Evolutionary conservation across 2,329 filamentous ascomycete genomes (phyloP).

Genomic region (Calcarisporium arbuscula): DNA sequence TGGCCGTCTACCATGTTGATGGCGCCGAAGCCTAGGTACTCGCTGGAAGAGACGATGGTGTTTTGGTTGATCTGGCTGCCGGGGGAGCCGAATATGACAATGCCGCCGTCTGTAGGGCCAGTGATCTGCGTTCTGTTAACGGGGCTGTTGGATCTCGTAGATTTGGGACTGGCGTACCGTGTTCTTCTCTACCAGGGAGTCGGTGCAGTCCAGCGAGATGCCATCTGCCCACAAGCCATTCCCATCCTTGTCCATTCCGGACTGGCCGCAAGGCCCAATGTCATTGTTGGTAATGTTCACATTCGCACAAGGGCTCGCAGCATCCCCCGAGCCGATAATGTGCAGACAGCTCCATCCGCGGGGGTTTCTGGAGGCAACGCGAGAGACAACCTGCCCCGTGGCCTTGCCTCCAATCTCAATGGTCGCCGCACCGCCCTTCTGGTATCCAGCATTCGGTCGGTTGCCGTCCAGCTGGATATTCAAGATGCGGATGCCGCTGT

Average conservation of each 20-base stretch:
- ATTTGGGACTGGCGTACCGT: constrained; percentile 12
- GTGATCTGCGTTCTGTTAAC: constrained; percentile 15
- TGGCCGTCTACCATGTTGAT: constrained; percentile 20
- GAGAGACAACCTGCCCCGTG: constrained; percentile 14
- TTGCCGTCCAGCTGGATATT: constrained; percentile 20
- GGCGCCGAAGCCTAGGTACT: constrained; percentile 17
- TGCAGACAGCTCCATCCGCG: constrained; percentile 20
- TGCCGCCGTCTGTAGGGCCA: constrained; percentile 17
- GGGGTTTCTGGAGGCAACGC: constrained; percentile 15
- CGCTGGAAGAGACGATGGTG: constrained; percentile 15
- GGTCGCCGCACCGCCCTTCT: constrained; percentile 15
- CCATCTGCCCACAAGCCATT: constrained; percentile 17
- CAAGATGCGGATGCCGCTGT: constrained; percentile 14
- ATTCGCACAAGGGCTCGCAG: constrained; percentile 14
- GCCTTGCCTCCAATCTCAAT: constrained; percentile 19
- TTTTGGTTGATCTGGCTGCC: constrained; percentile 15
- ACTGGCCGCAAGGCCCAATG: constrained; percentile 18
- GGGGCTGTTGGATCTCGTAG: too few species aligned
- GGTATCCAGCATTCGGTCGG: constrained; percentile 13
- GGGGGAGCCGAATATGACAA: constrained; percentile 19
- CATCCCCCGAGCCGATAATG: constrained; percentile 16
- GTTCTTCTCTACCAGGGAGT: constrained; percentile 14
- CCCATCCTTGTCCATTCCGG: constrained; percentile 13
- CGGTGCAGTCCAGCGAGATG: constrained; percentile 18
- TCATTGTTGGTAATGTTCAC: constrained; percentile 17